phyloP scores from a whole-genome alignment of 176 grass and related monocot genomes.

The Triticum timopheevii region DNA sequence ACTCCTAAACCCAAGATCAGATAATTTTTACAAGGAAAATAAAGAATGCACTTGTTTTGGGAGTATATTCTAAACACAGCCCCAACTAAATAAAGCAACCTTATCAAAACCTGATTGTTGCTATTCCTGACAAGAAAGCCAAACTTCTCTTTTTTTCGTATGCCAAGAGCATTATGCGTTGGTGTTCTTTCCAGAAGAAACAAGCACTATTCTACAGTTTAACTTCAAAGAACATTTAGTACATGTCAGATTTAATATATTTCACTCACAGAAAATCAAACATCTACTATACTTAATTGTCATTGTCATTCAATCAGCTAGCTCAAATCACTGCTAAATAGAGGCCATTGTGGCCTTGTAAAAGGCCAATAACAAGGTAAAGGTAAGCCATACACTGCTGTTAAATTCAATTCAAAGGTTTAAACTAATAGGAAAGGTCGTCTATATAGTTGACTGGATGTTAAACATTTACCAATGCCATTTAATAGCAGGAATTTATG shows the following conservation, averaged over 20 bases:
- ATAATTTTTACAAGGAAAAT: not conserved
- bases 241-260: not conserved
- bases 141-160: not conserved
- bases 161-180: not conserved
- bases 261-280: not conserved
- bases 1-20: constrained; percentile 14
- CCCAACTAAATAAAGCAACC: not conserved
- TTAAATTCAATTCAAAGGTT: not conserved
- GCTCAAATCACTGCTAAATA: not conserved
- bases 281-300: constrained; percentile 4
- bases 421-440: not conserved
- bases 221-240: not conserved
- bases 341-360: not conserved
- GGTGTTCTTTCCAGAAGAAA: constrained; percentile 11
- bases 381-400: not conserved
- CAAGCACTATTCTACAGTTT: not conserved
- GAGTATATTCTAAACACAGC: not conserved
- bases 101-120: not conserved
- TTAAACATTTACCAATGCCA: not conserved
- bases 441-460: constrained; percentile 5
- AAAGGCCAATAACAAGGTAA: constrained; percentile 3
- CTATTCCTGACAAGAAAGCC: not conserved
- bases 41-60: not conserved
- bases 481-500: not conserved
- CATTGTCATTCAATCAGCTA: not conserved